These are phyloP conservation scores for Trichothecium sympodiale DNA, from an alignment of 2,329 filamentous ascomycete species.

Conservation along the genomic window DNA sequence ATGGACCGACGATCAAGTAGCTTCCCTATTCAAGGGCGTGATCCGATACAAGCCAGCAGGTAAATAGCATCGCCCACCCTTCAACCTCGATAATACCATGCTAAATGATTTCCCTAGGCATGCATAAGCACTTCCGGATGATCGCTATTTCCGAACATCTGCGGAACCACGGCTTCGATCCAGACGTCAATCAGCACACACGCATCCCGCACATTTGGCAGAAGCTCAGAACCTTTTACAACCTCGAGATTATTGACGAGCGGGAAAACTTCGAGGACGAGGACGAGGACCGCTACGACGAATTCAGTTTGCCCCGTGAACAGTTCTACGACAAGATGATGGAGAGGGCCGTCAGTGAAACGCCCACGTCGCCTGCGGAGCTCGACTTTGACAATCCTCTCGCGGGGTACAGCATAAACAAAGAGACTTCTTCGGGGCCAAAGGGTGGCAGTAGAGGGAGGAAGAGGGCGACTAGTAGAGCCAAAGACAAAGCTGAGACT, in stretches of 20 bases:
- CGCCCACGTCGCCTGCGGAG: constrained; percentile 32
- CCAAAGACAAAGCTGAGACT: constrained; percentile 23
- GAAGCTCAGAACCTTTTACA: constrained; percentile 75
- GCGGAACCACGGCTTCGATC: constrained; percentile 68
- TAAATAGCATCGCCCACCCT: constrained; percentile 20
- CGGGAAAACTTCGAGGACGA: constrained; percentile 59
- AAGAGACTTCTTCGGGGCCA: constrained; percentile 22
- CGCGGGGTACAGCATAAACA: constrained; percentile 35
- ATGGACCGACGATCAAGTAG: constrained; percentile 95
- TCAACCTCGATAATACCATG: not conserved
- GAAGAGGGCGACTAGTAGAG: constrained; percentile 31
- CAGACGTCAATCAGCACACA: constrained; percentile 63
- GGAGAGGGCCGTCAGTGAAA: constrained; percentile 34
- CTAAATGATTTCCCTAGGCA: constrained; percentile 37
- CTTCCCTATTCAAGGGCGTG: constrained; percentile 83
- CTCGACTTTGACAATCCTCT: constrained; percentile 24
- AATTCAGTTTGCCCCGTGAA: constrained; percentile 49
- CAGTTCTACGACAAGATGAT: constrained; percentile 36
- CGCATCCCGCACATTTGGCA: constrained; percentile 85
- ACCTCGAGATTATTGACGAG: constrained; percentile 77
- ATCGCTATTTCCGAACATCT: constrained; percentile 73
- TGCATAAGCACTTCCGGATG: constrained; percentile 92
- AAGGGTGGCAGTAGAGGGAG: constrained; percentile 29
- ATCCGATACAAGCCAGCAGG: constrained; percentile 96
- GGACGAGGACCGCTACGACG: constrained; percentile 49